These are phyloP conservation scores for Phycomyces blakesleeanus DNA, from an alignment of 192 early-diverging fungal genomes.

Conservation along the genomic window DNA sequence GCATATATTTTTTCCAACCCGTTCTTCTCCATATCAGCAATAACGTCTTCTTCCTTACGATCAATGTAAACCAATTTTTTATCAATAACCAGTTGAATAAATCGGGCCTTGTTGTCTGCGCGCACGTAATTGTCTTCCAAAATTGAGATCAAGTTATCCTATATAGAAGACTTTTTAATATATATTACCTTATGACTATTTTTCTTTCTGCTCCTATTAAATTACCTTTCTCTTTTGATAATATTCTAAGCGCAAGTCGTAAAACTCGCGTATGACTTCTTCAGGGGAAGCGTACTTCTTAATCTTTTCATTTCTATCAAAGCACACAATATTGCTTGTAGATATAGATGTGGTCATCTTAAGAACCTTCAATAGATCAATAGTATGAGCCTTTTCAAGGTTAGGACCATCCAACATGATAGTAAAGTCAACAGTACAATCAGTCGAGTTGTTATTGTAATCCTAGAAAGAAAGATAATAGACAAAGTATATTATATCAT, in stretches of 20 bases:
- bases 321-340: conserved; percentile 93
- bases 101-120: conserved; percentile 82
- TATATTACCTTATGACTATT: background rate
- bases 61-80: conserved; percentile 80
- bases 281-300: conserved; percentile 72
- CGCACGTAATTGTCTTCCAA: conserved; percentile 63
- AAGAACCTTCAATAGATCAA: conserved; percentile 82
- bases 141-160: conserved; percentile 38
- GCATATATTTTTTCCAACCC: conserved; percentile 64
- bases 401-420: conserved; percentile 62
- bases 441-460: conserved; percentile 70
- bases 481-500: too few relatives aligned
- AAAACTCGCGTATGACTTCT: conserved; percentile 88
- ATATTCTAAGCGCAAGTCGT: conserved; percentile 72
- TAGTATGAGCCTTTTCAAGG: conserved; percentile 66
- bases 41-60: conserved; percentile 74
- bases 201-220: conserved; percentile 14
- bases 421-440: conserved; percentile 60
- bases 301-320: conserved; percentile 83
- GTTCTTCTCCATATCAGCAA: conserved; percentile 66
- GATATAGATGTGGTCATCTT: conserved; percentile 68
- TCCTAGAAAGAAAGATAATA: too few relatives aligned
- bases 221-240: conserved; percentile 89
- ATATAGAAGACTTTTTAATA: conserved; percentile 10
- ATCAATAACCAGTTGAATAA: conserved; percentile 87